These are phyloP conservation scores for Aureobasidium leucospermi DNA, from an alignment of 2,329 filamentous ascomycete species.

Conservation along the genomic window DNA sequence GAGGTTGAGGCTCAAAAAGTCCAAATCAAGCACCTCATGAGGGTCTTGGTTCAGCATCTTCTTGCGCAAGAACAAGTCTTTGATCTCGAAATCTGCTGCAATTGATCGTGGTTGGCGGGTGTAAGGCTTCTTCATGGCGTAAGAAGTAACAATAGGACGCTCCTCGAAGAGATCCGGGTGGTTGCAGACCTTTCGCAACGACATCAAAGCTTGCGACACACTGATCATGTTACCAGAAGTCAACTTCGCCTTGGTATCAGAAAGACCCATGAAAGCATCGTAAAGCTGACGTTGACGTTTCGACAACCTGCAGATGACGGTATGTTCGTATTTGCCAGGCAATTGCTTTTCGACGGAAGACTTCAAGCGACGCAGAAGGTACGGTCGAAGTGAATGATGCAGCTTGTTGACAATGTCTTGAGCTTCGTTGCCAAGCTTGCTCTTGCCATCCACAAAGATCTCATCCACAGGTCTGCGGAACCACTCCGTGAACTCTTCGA, in stretches of 20 bases:
- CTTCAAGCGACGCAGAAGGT: conserved; percentile 83
- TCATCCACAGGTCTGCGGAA: conserved; percentile 93
- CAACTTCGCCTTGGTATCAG: conserved; percentile 81
- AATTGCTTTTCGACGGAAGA: conserved; percentile 98
- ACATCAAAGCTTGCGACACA: conserved; percentile 98
- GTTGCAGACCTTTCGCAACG: conserved; percentile 94
- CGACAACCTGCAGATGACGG: conserved; percentile 89
- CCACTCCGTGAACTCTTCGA: conserved; percentile 95
- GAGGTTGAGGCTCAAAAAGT: conserved; percentile 53
- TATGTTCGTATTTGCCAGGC: conserved; percentile 95
- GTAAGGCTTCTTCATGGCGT: conserved; percentile 64
- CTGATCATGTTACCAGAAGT: conserved; percentile 92
- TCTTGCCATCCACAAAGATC: conserved; percentile 87
- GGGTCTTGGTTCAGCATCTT: conserved; percentile 56
- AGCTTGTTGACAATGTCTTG: conserved; percentile 86
- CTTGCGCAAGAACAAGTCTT: conserved; percentile 62
- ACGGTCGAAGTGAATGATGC: conserved; percentile 87
- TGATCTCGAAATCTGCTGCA: conserved; percentile 63
- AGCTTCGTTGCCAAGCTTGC: conserved; percentile 90
- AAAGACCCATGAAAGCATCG: conserved; percentile 87
- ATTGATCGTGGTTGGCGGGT: conserved; percentile 47
- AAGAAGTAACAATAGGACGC: conserved; percentile 91
- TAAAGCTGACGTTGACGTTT: conserved; percentile 94
- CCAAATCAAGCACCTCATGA: conserved; percentile 60
- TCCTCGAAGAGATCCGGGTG: conserved; percentile 96